Conservation (phyloP, 495 filamentous ascomycete species). For the Penicillium canescens region DNA sequence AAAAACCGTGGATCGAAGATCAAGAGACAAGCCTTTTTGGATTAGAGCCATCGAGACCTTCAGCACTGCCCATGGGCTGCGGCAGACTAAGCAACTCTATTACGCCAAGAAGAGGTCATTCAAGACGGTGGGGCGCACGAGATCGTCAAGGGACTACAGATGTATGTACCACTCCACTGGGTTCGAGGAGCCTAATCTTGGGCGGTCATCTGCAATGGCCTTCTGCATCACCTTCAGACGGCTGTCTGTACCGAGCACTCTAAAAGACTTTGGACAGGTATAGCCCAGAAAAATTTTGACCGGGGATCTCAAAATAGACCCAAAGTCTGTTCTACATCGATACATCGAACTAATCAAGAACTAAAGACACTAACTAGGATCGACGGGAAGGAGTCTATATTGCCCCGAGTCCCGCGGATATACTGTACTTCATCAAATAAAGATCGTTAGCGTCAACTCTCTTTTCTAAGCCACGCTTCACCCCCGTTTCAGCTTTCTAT, state of each 20-base stretch:
- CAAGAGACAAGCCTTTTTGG: background rate
- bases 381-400: background rate
- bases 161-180: background rate
- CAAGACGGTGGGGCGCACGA: slow-evolving; percentile 19
- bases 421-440: slow-evolving; percentile 6
- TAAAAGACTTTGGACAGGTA: slow-evolving; percentile 6
- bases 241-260: background rate
- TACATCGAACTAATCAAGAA: background rate
- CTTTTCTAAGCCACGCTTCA: slow-evolving; percentile 14
- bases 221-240: background rate
- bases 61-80: slow-evolving; percentile 22
- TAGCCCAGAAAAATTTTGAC: background rate
- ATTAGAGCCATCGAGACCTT: slow-evolving; percentile 10
- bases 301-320: slow-evolving; percentile 1
- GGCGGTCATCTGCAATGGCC: slow-evolving; percentile 7
- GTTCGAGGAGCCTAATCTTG: slow-evolving; percentile 1
- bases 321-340: background rate
- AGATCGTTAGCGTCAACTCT: slow-evolving; percentile 26
- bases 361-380: background rate
- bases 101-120: slow-evolving; percentile 18
- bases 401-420: background rate
- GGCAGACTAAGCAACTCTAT: slow-evolving; percentile 23
- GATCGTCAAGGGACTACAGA: background rate
- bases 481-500: background rate
- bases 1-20: background rate